Percentiles rank a stretch among this genome's conserved stretches.
phyloP scores from a whole-genome alignment of 1,139 yeast genomes.

The Magnusiomyces clavatus region DNA sequence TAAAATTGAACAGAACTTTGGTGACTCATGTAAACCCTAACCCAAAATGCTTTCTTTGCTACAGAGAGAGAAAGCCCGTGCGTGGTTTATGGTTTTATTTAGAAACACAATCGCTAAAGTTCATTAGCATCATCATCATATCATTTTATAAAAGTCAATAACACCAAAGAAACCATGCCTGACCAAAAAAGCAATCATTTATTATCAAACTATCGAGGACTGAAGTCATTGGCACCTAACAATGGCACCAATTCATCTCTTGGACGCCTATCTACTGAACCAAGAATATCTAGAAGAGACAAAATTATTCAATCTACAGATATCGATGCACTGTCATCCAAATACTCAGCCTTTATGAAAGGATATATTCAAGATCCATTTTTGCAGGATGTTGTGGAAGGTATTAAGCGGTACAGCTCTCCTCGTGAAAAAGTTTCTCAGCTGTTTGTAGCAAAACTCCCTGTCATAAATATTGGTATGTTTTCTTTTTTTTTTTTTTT shows the following conservation, averaged over 20 bases:
- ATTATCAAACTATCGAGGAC: too few relatives aligned
- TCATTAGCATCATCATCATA: neutral
- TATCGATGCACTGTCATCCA: constrained; percentile 74
- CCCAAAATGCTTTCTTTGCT: too few relatives aligned
- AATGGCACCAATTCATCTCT: too few relatives aligned
- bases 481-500: neutral
- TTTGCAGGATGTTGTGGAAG: constrained; percentile 39
- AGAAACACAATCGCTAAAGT: neutral
- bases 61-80: too few relatives aligned
- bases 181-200: too few relatives aligned
- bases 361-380: constrained; percentile 52
- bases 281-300: constrained; percentile 29
- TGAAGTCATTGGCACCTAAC: too few relatives aligned
- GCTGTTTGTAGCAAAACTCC: constrained; percentile 46
- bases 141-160: neutral
- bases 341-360: constrained; percentile 48
- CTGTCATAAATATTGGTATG: constrained; percentile 56
- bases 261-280: neutral
- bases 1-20: too few relatives aligned
- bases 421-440: constrained; percentile 18
- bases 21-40: too few relatives aligned
- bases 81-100: too few relatives aligned
- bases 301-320: constrained; percentile 65
- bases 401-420: constrained; percentile 26
- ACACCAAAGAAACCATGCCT: too few relatives aligned